Percentiles rank a stretch among this genome's conserved stretches.
phyloP scores from a whole-genome alignment of 352 stramenopile species.

The Chrysophaeum taylorii region DNA sequence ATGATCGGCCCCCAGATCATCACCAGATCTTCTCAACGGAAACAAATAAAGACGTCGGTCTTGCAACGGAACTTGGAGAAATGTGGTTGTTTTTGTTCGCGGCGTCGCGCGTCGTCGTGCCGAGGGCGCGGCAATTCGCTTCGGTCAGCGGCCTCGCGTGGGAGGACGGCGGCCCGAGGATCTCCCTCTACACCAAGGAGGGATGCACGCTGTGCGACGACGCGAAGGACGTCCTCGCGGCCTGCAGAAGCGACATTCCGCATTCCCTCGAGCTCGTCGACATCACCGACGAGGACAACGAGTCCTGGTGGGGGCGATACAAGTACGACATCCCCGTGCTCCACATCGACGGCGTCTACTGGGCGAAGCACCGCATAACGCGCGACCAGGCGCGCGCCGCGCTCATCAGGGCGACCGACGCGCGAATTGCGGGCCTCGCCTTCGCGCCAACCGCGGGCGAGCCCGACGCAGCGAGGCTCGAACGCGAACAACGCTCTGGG shows the following conservation, averaged over 20 bases:
- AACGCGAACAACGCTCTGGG: background rate
- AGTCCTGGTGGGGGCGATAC: conserved; percentile 1
- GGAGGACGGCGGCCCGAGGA: background rate
- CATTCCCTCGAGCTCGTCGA: conserved; percentile 13
- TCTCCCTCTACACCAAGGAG: conserved; percentile 18
- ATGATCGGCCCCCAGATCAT: too few species aligned
- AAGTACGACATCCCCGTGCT: conserved; percentile 26
- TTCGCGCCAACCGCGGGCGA: background rate
- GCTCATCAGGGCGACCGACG: background rate
- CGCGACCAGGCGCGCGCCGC: background rate
- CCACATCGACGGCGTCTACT: conserved; percentile 18
- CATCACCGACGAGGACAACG: conserved; percentile 18
- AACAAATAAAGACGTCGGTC: too few species aligned
- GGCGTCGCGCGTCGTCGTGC: too few species aligned
- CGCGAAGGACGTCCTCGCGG: conserved; percentile 12
- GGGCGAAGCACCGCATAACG: conserved; percentile 19
- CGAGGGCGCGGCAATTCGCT: background rate
- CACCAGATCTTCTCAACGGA: too few species aligned
- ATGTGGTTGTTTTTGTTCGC: too few species aligned
- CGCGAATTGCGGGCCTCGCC: background rate
- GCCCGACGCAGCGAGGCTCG: background rate
- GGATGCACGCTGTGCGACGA: conserved; percentile 24
- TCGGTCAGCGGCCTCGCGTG: background rate
- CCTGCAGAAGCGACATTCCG: background rate
- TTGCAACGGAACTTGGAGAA: too few species aligned